Conservation (phyloP, 1,139 yeast genomes). For the Magnusiomyces clavatus region DNA sequence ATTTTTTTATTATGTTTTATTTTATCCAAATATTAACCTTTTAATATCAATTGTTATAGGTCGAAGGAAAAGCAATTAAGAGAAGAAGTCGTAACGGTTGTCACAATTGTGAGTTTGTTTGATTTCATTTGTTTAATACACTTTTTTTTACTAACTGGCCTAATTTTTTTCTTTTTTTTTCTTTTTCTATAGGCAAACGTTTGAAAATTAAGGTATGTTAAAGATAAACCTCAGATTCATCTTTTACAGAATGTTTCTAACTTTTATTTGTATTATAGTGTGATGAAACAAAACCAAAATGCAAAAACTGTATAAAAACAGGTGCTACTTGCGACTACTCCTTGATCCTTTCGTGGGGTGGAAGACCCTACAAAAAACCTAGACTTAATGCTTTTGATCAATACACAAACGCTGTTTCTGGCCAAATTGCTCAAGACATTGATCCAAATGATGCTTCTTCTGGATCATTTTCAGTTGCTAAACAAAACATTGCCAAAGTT, state of each 20-base stretch:
- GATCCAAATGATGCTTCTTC: not conserved
- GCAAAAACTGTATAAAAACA: conserved; percentile 50
- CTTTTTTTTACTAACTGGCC: not conserved
- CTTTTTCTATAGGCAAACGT: conserved; percentile 20
- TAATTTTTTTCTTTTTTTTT: not conserved
- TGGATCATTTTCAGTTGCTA: conserved; percentile 1
- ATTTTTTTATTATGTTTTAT: no score
- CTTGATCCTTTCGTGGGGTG: conserved; percentile 68
- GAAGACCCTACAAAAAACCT: conserved; percentile 49
- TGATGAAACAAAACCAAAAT: conserved; percentile 61
- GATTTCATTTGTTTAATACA: not conserved
- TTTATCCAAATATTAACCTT: no score
- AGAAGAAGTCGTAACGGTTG: conserved; percentile 29
- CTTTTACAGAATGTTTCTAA: not conserved
- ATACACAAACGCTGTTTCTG: not conserved
- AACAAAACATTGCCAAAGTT: conserved; percentile 17
- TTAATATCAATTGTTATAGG: not conserved
- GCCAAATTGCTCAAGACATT: not conserved
- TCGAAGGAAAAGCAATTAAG: conserved; percentile 19
- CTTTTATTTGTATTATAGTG: conserved; percentile 51
- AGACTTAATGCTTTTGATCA: conserved; percentile 2
- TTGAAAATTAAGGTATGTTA: conserved; percentile 21
- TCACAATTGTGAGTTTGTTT: conserved; percentile 24
- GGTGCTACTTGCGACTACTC: conserved; percentile 56
- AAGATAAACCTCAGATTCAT: conserved; percentile 19